Conservation (phyloP, 805 yeast species). For the Candida patagonica region DNA sequence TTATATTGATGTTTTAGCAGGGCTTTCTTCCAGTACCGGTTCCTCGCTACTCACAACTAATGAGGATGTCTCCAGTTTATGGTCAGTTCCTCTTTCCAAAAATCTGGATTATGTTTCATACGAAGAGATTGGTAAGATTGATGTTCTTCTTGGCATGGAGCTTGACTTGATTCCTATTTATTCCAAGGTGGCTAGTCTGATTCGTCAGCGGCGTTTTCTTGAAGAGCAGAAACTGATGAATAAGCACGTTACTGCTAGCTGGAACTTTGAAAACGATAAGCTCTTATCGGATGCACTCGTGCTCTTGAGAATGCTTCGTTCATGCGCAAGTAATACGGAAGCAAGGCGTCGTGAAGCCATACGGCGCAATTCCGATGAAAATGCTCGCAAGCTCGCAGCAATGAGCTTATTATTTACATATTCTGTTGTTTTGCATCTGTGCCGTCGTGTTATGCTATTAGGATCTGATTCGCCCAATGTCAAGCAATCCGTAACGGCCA, state of each 20-base stretch:
- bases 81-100: constrained; percentile 18
- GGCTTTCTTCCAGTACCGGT: constrained; percentile 40
- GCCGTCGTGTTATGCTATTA: constrained; percentile 43
- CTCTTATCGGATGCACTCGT: constrained; percentile 34
- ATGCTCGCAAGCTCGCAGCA: constrained; percentile 28
- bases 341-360: constrained; percentile 7
- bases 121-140: constrained; percentile 6
- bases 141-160: constrained; percentile 46
- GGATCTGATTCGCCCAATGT: constrained; percentile 39
- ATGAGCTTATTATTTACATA: constrained; percentile 44
- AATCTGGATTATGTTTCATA: constrained; percentile 17
- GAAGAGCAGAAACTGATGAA: background rate
- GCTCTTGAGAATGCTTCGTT: constrained; percentile 27
- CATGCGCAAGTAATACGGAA: constrained; percentile 19
- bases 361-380: constrained; percentile 2
- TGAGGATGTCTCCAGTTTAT: constrained; percentile 28
- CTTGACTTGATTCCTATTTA: constrained; percentile 49
- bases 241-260: constrained; percentile 4
- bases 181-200: constrained; percentile 38
- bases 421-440: constrained; percentile 47
- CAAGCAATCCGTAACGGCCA: constrained; percentile 38
- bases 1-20: constrained; percentile 55
- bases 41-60: constrained; percentile 18
- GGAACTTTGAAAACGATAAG: constrained; percentile 6
- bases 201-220: constrained; percentile 25